Evolutionary conservation across 805 yeast species (phyloP), one percentile per base, ranked within the genome.

Genomic region (Wickerhamomyces tratensis): DNA sequence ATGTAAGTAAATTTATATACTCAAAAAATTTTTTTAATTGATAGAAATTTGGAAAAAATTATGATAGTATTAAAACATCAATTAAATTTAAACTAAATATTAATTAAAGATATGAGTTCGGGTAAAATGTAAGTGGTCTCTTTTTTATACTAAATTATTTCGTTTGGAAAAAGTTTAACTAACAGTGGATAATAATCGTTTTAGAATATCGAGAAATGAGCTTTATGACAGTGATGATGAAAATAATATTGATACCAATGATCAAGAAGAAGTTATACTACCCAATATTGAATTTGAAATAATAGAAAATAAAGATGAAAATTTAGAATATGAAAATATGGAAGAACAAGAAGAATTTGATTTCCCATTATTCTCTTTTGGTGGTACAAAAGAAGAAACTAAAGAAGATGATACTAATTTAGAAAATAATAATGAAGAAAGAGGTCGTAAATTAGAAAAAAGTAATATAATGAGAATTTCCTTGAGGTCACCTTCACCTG

Each of bases 211-310:
- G 11, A 50, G 60, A 43, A 43, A 41, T 2, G 53, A 54, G 5
- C 33, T 56, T 12, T 50, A 46, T 36, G 43, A 47, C 5, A 49
- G 46, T 15, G 48, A 46, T 8, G 50, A 49, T 7, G 42, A 38
- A 15, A 14, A 12, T 6, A 15, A 10, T 11, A 35, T 43, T 31
- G 34, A 12, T 11, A 13, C 2, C 34, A 31, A 11, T 14, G 52
- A 46, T 8, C 27, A 41, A n/a, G 50, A 41, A n/a, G 50, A 41
- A 14, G 41, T 48, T 10, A 39, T 50, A 6, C 49, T 56, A 4
- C 60, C 60, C 11, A 39, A 52, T 5, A 15, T 56, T 1, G 59
- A 56, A 30, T 56, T 56, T 41, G 60, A 56, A 13, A 49, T 56
- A 34, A 48, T 56, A 5, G 54, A 52, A n/a, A 10, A 40, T 15